phyloP scores from a whole-genome alignment of 2,329 filamentous ascomycete genomes.

The Huntiella savannae region DNA sequence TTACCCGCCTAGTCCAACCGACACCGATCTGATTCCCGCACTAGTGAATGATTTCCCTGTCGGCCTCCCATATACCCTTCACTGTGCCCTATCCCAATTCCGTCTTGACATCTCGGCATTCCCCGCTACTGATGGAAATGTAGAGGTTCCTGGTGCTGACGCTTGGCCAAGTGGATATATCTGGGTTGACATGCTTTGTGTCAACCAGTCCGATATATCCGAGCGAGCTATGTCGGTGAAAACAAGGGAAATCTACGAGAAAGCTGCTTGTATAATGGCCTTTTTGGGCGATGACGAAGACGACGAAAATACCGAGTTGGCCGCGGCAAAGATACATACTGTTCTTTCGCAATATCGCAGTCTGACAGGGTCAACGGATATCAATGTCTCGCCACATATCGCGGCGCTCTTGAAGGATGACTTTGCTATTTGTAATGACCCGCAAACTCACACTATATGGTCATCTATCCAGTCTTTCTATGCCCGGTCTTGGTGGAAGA shows the following conservation, averaged over 20 bases:
- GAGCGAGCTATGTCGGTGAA: slow-evolving; percentile 7
- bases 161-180: slow-evolving; percentile 11
- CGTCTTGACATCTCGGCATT: slow-evolving; percentile 12
- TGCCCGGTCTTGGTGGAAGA: slow-evolving; percentile 12
- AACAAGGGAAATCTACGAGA: slow-evolving; percentile 12
- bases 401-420: slow-evolving; percentile 10
- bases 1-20: slow-evolving; percentile 9
- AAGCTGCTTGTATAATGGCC: slow-evolving; percentile 12
- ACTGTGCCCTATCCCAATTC: slow-evolving; percentile 15
- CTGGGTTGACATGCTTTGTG: slow-evolving; percentile 16
- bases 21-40: slow-evolving; percentile 7
- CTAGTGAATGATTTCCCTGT: slow-evolving; percentile 13
- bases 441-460: slow-evolving; percentile 9
- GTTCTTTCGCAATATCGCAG: slow-evolving; percentile 10
- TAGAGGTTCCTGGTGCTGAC: slow-evolving; percentile 1
- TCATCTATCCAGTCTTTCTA: slow-evolving; percentile 11
- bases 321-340: slow-evolving; percentile 10
- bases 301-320: slow-evolving; percentile 4
- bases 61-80: slow-evolving; percentile 16
- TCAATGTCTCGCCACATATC: slow-evolving; percentile 8
- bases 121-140: neutral
- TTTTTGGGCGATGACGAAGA: slow-evolving; percentile 11
- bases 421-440: slow-evolving; percentile 11
- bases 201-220: slow-evolving; percentile 14
- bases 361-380: neutral